Evolutionary conservation across 2,329 filamentous ascomycete species (phyloP).

Genomic region (Amauroascus verrucosus): DNA sequence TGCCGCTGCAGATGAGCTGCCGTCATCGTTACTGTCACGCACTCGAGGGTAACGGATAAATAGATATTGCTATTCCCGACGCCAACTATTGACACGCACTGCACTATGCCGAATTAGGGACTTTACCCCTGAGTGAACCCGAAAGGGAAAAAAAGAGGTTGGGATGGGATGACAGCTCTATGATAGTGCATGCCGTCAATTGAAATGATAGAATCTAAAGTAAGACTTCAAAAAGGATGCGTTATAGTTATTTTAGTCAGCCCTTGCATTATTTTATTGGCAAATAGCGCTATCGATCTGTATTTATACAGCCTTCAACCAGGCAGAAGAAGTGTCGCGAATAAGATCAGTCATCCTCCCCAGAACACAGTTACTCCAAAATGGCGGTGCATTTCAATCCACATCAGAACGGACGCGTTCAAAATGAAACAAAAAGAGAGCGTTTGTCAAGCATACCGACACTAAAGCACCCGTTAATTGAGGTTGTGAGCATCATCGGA

Average conservation of each 20-base stretch:
- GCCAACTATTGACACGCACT: constrained; percentile 8
- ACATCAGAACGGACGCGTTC: not conserved
- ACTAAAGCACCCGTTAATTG: not conserved
- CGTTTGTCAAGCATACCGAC: not conserved
- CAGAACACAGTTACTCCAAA: not conserved
- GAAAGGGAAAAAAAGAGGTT: not conserved
- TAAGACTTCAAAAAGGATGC: not conserved
- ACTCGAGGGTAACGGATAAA: constrained; percentile 2
- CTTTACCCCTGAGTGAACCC: constrained; percentile 7
- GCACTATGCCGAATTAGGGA: not conserved
- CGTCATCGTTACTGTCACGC: not conserved
- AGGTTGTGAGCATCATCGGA: not conserved
- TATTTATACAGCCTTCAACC: not conserved
- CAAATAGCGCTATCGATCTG: not conserved
- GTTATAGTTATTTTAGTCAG: not conserved
- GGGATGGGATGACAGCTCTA: too few relatives aligned
- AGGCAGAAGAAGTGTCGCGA: not conserved
- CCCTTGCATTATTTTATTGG: not conserved
- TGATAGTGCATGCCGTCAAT: too few relatives aligned
- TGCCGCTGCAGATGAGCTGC: not conserved
- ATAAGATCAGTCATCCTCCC: not conserved
- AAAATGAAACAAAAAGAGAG: not conserved
- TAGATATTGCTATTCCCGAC: not conserved
- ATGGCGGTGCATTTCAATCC: not conserved
- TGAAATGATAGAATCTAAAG: too few relatives aligned